Conservation (phyloP, 1,139 yeast species). For the Kluyveromyces marxianus region DNA sequence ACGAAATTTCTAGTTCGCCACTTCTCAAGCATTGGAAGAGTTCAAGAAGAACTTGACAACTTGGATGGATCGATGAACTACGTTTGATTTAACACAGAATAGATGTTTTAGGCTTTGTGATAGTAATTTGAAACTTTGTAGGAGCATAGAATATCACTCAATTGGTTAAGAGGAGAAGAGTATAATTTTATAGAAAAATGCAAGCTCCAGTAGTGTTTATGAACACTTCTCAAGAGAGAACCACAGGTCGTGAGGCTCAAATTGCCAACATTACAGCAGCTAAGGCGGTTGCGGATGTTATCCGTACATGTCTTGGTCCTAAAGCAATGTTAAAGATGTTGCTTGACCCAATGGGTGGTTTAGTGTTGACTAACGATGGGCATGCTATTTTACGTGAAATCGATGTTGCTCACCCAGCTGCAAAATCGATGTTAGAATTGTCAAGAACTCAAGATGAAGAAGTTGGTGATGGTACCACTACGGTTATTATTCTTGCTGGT, state of each 20-base stretch:
- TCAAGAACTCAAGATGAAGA: constrained; percentile 98
- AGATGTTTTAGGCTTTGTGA: no score
- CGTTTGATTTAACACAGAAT: no score
- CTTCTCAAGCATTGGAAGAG: background rate
- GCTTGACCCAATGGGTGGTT: constrained; percentile 98
- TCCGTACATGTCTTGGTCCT: constrained; percentile 98
- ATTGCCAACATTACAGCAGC: constrained; percentile 96
- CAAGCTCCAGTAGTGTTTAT: constrained; percentile 72
- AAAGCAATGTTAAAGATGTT: constrained; percentile 98
- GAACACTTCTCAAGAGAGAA: constrained; percentile 87
- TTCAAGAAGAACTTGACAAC: background rate
- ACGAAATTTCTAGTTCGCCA: background rate
- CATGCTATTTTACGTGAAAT: constrained; percentile 87
- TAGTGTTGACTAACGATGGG: constrained; percentile 95
- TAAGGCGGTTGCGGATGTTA: constrained; percentile 95
- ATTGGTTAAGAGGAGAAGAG: no score
- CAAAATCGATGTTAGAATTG: constrained; percentile 95
- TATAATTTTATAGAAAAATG: constrained; percentile 30
- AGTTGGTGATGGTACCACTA: constrained; percentile 98
- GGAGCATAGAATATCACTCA: no score
- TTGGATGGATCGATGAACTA: background rate
- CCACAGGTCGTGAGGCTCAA: constrained; percentile 96
- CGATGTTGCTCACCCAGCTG: constrained; percentile 95
- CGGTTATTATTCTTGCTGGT: constrained; percentile 92
- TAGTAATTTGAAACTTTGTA: no score